Conservation (phyloP, 371 early-diverging fungal species). For the Mucor racemosus region DNA sequence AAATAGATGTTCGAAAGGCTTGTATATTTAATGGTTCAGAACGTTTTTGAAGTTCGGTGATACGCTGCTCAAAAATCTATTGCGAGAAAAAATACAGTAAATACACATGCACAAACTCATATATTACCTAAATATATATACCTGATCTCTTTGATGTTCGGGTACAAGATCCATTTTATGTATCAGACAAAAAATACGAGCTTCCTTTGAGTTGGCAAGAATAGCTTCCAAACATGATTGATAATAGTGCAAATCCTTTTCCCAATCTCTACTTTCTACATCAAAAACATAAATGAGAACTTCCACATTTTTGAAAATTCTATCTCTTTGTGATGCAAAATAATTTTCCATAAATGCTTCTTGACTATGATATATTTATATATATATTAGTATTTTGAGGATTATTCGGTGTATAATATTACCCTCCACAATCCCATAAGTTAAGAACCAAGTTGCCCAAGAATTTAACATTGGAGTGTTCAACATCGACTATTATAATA, state of each 20-base stretch:
- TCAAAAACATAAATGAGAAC: slow-evolving; percentile 98
- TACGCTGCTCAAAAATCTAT: slow-evolving; percentile 74
- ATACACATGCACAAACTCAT: not conserved
- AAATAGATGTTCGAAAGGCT: slow-evolving; percentile 91
- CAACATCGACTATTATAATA: slow-evolving; percentile 84
- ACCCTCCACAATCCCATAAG: slow-evolving; percentile 96
- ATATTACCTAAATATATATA: slow-evolving; percentile 23
- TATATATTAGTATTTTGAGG: too few species aligned
- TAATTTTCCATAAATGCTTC: slow-evolving; percentile 97
- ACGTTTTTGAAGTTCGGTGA: slow-evolving; percentile 70
- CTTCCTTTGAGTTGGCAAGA: slow-evolving; percentile 80
- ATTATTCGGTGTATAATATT: slow-evolving; percentile 1
- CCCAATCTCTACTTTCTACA: slow-evolving; percentile 90
- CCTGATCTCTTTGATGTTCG: slow-evolving; percentile 73
- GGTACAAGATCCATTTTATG: slow-evolving; percentile 97
- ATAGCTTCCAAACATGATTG: slow-evolving; percentile 90
- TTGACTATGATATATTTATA: slow-evolving; percentile 58
- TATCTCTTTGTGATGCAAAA: slow-evolving; percentile 88
- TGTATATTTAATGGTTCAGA: slow-evolving; percentile 77
- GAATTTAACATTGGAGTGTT: slow-evolving; percentile 94
- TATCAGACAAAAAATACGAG: slow-evolving; percentile 91
- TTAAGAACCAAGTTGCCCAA: slow-evolving; percentile 93
- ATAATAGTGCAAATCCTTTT: slow-evolving; percentile 90
- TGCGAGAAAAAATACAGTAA: not conserved
- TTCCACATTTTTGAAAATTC: slow-evolving; percentile 97